Conservation (phyloP, 1,284 basidiomycete species). For the Malassezia pachydermatis region DNA sequence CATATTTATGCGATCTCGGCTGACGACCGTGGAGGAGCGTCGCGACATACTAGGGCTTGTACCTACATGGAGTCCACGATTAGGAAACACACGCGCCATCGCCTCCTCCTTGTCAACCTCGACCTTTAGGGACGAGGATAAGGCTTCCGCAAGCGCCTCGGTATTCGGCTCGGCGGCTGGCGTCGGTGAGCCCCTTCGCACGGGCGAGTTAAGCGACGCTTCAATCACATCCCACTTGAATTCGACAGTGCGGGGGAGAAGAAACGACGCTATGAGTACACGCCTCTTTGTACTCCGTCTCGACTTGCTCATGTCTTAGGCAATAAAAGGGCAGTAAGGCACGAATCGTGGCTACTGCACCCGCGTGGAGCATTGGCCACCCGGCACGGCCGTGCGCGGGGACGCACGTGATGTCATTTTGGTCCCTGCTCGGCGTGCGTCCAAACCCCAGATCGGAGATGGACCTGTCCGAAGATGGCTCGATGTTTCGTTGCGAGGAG, state of each 20-base stretch:
- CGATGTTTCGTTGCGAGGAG: no score
- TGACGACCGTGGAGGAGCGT: conserved; percentile 22
- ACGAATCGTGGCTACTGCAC: background rate
- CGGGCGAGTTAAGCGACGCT: background rate
- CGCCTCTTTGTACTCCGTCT: no score
- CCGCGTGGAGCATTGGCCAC: background rate
- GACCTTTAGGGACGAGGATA: conserved; percentile 25
- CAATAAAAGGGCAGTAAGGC: background rate
- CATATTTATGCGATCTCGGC: conserved; percentile 33
- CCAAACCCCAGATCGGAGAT: no score
- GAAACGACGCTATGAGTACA: conserved; percentile 42
- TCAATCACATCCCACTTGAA: conserved; percentile 23
- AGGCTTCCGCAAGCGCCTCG: conserved; percentile 28
- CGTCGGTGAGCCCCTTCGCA: conserved; percentile 18
- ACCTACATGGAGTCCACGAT: background rate
- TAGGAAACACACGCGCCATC: conserved; percentile 1
- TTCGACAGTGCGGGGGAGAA: conserved; percentile 34
- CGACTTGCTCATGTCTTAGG: no score
- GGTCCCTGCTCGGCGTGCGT: no score
- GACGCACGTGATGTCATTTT: background rate
- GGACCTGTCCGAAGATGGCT: no score
- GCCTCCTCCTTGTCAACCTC: conserved; percentile 17
- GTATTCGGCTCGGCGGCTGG: conserved; percentile 19
- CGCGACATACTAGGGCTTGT: conserved; percentile 10
- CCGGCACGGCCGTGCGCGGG: background rate